Evolutionary conservation across 495 filamentous ascomycete genomes (phyloP).

Genomic region (Xylaria sp.): DNA sequence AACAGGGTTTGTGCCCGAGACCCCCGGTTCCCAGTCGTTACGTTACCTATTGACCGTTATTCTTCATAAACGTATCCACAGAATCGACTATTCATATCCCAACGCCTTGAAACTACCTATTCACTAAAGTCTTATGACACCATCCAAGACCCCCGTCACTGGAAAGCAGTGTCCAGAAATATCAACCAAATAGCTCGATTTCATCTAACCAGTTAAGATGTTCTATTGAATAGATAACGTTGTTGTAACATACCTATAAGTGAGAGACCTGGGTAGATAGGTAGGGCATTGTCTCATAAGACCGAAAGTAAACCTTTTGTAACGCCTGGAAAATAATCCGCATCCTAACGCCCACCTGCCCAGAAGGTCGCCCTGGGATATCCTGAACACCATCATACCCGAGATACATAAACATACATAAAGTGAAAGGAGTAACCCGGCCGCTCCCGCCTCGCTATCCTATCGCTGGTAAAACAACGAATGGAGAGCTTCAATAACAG

Average conservation of each 20-base stretch:
- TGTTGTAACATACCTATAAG: not conserved
- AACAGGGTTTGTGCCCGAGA: too few relatives aligned
- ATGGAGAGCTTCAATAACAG: not conserved
- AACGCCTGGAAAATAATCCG: not conserved
- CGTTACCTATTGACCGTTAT: too few relatives aligned
- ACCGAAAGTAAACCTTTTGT: not conserved
- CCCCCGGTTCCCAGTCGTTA: too few relatives aligned
- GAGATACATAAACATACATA: constrained; percentile 13
- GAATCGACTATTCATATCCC: not conserved
- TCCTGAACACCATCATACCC: not conserved
- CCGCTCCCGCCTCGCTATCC: not conserved
- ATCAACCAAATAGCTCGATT: not conserved
- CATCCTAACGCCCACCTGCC: not conserved
- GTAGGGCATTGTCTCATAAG: not conserved
- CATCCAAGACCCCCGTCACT: not conserved
- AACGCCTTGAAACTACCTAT: not conserved
- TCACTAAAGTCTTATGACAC: not conserved
- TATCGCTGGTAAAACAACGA: not conserved
- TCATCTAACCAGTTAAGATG: too few relatives aligned
- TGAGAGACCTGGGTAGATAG: not conserved
- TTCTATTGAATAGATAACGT: not conserved
- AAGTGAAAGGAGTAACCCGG: not conserved
- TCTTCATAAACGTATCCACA: not conserved
- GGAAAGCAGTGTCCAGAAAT: not conserved
- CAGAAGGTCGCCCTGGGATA: not conserved